Evolutionary conservation across 306 rosid genomes (phyloP), one percentile per base, ranked within the genome.

Genomic region (Bauhinia variegata): DNA sequence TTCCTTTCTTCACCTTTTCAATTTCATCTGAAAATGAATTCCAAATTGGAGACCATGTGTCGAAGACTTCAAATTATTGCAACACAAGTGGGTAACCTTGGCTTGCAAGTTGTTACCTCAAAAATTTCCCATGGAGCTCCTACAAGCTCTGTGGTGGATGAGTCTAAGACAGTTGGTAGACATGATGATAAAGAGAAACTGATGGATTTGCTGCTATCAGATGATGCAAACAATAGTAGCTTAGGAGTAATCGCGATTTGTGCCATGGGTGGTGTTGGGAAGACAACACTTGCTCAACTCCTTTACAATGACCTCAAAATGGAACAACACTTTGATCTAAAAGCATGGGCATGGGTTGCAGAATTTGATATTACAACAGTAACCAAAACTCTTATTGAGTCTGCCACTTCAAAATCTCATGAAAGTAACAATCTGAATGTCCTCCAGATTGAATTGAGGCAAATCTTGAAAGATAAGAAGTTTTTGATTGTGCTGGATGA

Each of bases 401-500:
- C 80, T 0, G 37, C 63, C 39, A 30, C n/a, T 39, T 19, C 33
- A 50, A 51, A 36, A 9, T 43, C 30, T 16, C 33, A 41, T 41
- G 75, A 69, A 52, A 23, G 42, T 44, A 67, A 70, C 37, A 75
- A 77, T 76, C 72, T 81, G 5, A 62, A 81, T 60, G 37, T 65
- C 23, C 82, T 81, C 13, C 82, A 68, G 65, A 70, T 69, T 60
- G 34, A 75, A 53, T 49, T 81, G 80, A 77, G 63, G 63, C 16
- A 51, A 36, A 53, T 39, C 5, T 28, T 81, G 68, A 37, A 5
- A 7, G 72, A 64, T 6, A 77, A 60, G 52, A 81, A 68, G 11
- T 77, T 77, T 60, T 54, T 81, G 72, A 50, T 77, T 60, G 80
- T 77, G 58, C 70, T 81, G 23, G 86, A 81, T 54, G 80, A 81